Percentiles rank a stretch among this genome's conserved stretches.
Conservation (phyloP, 345 rosid species). For the Salix dunnii region DNA sequence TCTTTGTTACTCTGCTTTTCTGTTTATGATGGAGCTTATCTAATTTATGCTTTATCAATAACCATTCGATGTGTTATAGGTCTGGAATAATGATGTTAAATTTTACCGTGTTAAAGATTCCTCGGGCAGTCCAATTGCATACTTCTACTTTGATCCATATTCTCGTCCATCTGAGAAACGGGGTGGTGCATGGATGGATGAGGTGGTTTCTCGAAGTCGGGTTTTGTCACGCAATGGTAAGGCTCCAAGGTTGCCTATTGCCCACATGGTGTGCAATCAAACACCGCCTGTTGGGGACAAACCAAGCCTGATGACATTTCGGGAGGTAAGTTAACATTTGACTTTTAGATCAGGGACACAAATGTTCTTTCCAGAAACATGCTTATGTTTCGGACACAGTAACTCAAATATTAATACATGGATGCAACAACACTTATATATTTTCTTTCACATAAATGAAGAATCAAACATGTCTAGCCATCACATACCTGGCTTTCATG, state of each 20-base stretch:
- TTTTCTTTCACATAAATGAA: neutral
- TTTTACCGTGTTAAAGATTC: conserved; percentile 83
- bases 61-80: conserved; percentile 41
- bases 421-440: neutral
- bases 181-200: conserved; percentile 95
- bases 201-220: conserved; percentile 74
- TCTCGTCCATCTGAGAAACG: conserved; percentile 91
- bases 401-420: neutral
- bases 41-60: conserved; percentile 14
- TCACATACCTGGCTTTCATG: neutral
- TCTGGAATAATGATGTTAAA: conserved; percentile 81
- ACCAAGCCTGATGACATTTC: conserved; percentile 94
- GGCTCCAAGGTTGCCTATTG: conserved; percentile 60
- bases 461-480: neutral
- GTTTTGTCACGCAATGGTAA: conserved; percentile 54
- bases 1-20: neutral
- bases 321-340: conserved; percentile 52
- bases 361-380: neutral
- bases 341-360: neutral
- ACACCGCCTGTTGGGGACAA: conserved; percentile 88
- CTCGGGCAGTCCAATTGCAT: conserved; percentile 70
- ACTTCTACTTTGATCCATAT: conserved; percentile 94
- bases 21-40: neutral
- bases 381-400: neutral
- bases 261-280: conserved; percentile 96